A percentile compares a stretch with the other conserved stretches of the same genome.
These are phyloP conservation scores for Lipomyces spencermartinsiae DNA, from an alignment of 805 yeast species.

Conservation along the genomic window DNA sequence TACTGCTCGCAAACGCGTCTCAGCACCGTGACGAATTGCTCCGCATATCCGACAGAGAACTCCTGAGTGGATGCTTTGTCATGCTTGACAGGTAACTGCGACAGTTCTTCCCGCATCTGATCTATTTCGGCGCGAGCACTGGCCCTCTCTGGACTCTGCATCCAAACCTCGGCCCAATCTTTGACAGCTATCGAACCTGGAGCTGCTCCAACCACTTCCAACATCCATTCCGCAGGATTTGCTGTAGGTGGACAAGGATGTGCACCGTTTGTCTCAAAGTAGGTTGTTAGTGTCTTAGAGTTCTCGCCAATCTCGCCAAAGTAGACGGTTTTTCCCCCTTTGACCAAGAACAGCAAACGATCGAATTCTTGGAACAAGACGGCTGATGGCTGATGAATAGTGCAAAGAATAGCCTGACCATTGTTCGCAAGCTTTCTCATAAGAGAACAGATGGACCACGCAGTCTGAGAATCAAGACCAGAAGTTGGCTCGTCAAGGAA, in stretches of 20 bases:
- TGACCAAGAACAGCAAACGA: slow-evolving; percentile 67
- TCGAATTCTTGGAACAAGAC: slow-evolving; percentile 71
- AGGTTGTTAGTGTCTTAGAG: slow-evolving; percentile 62
- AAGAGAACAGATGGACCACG: slow-evolving; percentile 74
- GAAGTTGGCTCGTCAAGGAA: slow-evolving; percentile 75
- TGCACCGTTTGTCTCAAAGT: slow-evolving; percentile 75
- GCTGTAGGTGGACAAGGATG: slow-evolving; percentile 69
- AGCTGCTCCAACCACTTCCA: slow-evolving; percentile 58
- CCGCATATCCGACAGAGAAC: slow-evolving; percentile 54
- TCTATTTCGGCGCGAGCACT: slow-evolving; percentile 66
- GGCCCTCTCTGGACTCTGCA: slow-evolving; percentile 65
- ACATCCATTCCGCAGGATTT: slow-evolving; percentile 92
- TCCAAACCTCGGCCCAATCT: slow-evolving; percentile 68
- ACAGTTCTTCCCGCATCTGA: slow-evolving; percentile 65
- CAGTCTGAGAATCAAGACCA: slow-evolving; percentile 66
- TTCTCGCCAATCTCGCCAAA: slow-evolving; percentile 80
- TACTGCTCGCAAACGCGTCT: slow-evolving; percentile 62
- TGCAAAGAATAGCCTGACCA: slow-evolving; percentile 78
- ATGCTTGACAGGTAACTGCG: slow-evolving; percentile 14
- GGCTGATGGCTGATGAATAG: slow-evolving; percentile 82
- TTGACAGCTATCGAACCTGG: slow-evolving; percentile 46
- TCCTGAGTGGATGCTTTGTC: slow-evolving; percentile 49
- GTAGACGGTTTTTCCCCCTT: slow-evolving; percentile 81
- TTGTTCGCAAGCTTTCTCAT: slow-evolving; percentile 70
- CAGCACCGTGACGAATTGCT: slow-evolving; percentile 55